A percentile compares a stretch with the other conserved stretches of the same genome.
These are phyloP conservation scores for Luffa aegyptiaca DNA, from an alignment of 306 rosid species.

Conservation along the genomic window DNA sequence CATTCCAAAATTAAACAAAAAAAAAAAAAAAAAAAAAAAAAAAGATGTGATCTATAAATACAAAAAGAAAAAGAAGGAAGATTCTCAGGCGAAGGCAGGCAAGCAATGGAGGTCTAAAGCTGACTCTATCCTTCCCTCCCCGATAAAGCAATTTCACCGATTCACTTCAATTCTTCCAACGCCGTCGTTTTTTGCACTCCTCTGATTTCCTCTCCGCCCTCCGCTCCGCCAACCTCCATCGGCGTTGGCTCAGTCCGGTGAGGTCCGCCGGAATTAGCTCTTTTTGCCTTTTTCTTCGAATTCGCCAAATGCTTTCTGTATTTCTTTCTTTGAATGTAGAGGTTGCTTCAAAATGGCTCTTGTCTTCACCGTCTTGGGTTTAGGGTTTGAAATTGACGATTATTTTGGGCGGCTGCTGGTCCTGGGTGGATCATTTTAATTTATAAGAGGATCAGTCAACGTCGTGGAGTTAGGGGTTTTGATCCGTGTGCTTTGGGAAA, in stretches of 20 bases:
- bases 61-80: not conserved
- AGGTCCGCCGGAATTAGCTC: not conserved
- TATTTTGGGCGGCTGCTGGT: not conserved
- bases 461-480: not conserved
- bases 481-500: not conserved
- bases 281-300: not conserved
- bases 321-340: not conserved
- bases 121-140: conserved; percentile 7
- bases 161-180: conserved; percentile 12
- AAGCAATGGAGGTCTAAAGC: conserved; percentile 22
- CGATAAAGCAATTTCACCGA: conserved; percentile 2
- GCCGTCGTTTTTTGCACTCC: conserved; percentile 13
- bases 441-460: conserved; percentile 10
- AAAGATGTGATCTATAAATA: not conserved
- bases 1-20: not conserved
- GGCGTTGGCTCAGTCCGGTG: not conserved
- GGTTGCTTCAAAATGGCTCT: not conserved
- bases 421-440: not conserved
- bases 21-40: too few species aligned
- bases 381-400: conserved; percentile 15
- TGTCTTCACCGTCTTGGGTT: not conserved
- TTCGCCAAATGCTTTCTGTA: not conserved
- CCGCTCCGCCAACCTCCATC: not conserved
- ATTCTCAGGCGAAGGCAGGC: conserved; percentile 17
- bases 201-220: not conserved